Evolutionary conservation across 768 basidiomycete species (phyloP), one percentile per base, ranked within the genome.

Genomic region (Russula earlei): DNA sequence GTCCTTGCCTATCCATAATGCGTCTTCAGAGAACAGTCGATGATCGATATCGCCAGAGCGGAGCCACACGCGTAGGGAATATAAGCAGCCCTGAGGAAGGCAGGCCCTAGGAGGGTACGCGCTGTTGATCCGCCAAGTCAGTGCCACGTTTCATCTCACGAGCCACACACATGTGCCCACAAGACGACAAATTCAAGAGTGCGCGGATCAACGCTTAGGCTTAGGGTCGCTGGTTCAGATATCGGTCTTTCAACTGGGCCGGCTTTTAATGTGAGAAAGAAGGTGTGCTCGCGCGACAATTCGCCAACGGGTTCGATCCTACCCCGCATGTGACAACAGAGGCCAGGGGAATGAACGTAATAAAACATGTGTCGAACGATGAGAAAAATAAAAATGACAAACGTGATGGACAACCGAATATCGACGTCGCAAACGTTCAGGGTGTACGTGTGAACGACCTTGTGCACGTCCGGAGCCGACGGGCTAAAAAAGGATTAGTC

Each of bases 1-100:
- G 63, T 86, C 82, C 63, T 72, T 79, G 17, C 80, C 83, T 12
- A 85, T 69, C 82, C 82, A 85, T 25, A 85, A 64, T 25, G 83
- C 80, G 61, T 83, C 80, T 19, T 81, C 80, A 34, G 76, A 75
- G 62, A 86, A 85, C 42, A 85, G 53, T 34, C 82, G 76, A 57
- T 84, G 84, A 54, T 85, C 80, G 36, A 80, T 68, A n/a, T 71
- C 74, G 31, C 76, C 75, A 5, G 74, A 74, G 14, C 79, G 74
- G 42, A 85, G 69, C 83, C 84, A 86, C 19, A 84, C 79, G 0
- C 84, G 81, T 20, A 84, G 68, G 15, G 77, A 76, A 68, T 72
- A 79, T 3, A 83, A 65, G 52, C 75, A 77, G 0, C 76, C 79
- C n/a, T 68, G 68, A 0, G 83, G 83, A 1, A 82, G 66, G 43